Evolutionary conservation across 495 filamentous ascomycete species (phyloP), one percentile per base, ranked within the genome.

Genomic region (Talaromyces nanjingensis): DNA sequence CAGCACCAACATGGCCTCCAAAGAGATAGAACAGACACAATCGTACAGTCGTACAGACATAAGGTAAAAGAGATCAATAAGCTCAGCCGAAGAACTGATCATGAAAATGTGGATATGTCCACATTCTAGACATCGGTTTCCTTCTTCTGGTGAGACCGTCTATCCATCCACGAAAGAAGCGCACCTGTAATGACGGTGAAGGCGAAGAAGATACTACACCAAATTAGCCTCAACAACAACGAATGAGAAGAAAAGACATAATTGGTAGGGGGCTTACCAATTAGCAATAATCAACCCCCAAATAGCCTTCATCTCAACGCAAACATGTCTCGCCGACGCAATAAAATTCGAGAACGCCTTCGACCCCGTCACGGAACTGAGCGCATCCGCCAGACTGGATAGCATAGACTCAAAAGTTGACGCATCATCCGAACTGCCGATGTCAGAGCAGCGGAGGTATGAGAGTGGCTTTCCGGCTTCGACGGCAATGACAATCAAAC

Each of bases 271-370:
- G 20, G 12, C 79, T 81, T 67, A 88, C 85, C 84, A 93, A 37
- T 93, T 79, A 6, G 89, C 87, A 78, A 96, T 96, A 74, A 84
- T 83, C 63, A 97, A 73, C 18, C 92, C 93, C 93, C 92, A 97
- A 65, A 93, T 86, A 11, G 89, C 85, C 80, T 97, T 96, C 74
- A 89, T 88, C 81, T 94, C 87, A 67, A 84, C 85, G 78, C 93
- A 97, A 64, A 90, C 89, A 16, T 82, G 72, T 77, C 86, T 87
- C 60, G 83, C 88, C 12, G 81, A 79, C 31, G 86, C 80, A 66
- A 90, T 81, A 86, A 86, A 89, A 65, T 80, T 71, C 66, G 66
- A 67, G 70, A 88, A 87, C 24, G 81, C 37, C 4, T 14, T 42
- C 11, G 37, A 42, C 14, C 37, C 53, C 3, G 53, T 20, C 6